A percentile compares a stretch with the other conserved stretches of the same genome.
Conservation (phyloP, 768 basidiomycete species). For the Saitozyma podzolica region DNA sequence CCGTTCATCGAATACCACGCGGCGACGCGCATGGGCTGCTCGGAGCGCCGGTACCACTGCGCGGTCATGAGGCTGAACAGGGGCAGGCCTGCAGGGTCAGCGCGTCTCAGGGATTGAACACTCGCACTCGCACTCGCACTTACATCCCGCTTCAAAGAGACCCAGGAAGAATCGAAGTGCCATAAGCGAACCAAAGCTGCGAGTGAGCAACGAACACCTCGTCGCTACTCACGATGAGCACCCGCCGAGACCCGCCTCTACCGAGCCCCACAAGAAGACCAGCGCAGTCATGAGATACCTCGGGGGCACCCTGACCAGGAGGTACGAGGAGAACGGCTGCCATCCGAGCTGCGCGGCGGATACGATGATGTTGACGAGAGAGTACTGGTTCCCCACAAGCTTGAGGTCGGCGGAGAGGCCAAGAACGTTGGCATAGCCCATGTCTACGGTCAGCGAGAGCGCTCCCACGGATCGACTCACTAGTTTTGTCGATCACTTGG, state of each 20-base stretch:
- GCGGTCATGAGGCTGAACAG: conserved; percentile 53
- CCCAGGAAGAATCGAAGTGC: conserved; percentile 50
- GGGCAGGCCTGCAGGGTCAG: conserved; percentile 30
- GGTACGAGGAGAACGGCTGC: conserved; percentile 50
- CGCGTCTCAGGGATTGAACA: conserved; percentile 6
- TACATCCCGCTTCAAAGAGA: conserved; percentile 48
- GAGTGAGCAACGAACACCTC: conserved; percentile 11
- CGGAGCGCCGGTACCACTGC: conserved; percentile 46
- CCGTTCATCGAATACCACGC: conserved; percentile 47
- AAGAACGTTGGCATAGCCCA: conserved; percentile 29
- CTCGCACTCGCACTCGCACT: neutral
- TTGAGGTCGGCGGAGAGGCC: conserved; percentile 24
- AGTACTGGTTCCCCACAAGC: conserved; percentile 37
- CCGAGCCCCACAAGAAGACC: conserved; percentile 46
- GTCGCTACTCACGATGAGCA: conserved; percentile 30
- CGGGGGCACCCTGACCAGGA: conserved; percentile 44
- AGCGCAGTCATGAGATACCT: conserved; percentile 42
- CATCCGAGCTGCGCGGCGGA: conserved; percentile 45
- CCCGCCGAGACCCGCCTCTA: conserved; percentile 20
- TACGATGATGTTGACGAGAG: conserved; percentile 21
- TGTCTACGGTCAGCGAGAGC: conserved; percentile 34
- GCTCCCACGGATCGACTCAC: too few species aligned
- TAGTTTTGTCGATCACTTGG: conserved; percentile 46
- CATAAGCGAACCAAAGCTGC: conserved; percentile 24
- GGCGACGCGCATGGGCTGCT: conserved; percentile 41